These are phyloP conservation scores for Heliamphora ciliata DNA, from an alignment of 179 eudicot genomes.

Conservation along the genomic window DNA sequence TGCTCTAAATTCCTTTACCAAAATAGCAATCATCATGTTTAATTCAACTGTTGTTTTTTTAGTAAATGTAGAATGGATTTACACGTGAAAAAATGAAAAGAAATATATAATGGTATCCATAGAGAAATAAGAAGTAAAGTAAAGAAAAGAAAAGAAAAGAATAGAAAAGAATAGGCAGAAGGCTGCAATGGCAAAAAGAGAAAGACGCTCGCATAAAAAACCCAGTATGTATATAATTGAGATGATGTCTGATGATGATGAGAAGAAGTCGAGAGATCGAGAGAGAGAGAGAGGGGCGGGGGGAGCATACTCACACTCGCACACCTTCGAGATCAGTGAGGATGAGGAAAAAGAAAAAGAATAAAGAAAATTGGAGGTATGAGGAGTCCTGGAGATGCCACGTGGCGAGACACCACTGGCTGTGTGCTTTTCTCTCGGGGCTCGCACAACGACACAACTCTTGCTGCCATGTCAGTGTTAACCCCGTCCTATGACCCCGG, in stretches of 20 bases:
- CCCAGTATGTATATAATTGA: no score
- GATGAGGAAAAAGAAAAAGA: neutral
- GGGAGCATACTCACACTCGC: neutral
- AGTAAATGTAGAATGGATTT: no score
- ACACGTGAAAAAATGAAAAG: no score
- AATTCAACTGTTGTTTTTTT: no score
- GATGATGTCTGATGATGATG: neutral
- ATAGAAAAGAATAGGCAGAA: neutral
- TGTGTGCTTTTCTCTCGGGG: slow-evolving; percentile 17
- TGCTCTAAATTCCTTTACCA: no score
- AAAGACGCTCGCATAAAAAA: neutral
- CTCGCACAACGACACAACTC: slow-evolving; percentile 21
- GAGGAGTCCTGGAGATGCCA: slow-evolving; percentile 24
- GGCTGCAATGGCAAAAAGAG: slow-evolving; percentile 3
- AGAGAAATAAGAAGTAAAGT: no score
- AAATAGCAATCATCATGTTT: no score
- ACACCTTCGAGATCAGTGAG: neutral
- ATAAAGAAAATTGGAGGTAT: slow-evolving; percentile 11
- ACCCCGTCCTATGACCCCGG: slow-evolving; percentile 30
- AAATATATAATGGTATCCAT: no score
- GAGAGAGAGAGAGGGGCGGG: neutral
- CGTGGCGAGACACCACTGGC: slow-evolving; percentile 31
- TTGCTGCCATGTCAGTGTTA: slow-evolving; percentile 35
- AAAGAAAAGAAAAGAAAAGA: no score
- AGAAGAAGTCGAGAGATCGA: neutral